phyloP scores from a whole-genome alignment of 768 basidiomycete species.

The Amanita thiersii region DNA sequence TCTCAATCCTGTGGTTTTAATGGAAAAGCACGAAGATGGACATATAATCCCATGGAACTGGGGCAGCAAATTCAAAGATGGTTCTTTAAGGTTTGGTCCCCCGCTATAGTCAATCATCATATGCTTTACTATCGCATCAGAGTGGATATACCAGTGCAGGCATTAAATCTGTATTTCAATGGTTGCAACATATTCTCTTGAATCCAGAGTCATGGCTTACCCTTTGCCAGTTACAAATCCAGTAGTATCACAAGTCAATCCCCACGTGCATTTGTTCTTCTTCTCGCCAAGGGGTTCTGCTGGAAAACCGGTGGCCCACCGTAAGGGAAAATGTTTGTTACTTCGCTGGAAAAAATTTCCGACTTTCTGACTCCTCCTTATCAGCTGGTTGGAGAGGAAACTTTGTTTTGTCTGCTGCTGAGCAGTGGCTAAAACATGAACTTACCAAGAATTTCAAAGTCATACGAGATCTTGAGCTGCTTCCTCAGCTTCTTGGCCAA shows the following conservation, averaged over 20 bases:
- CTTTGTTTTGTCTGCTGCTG: conserved; percentile 83
- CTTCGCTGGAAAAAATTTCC: not conserved
- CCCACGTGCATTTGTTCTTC: conserved; percentile 89
- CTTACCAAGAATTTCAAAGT: conserved; percentile 97
- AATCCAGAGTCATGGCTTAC: conserved; percentile 3
- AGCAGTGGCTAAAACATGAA: conserved; percentile 94
- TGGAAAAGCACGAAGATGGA: conserved; percentile 84
- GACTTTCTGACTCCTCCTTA: conserved; percentile 1
- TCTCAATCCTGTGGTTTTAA: conserved; percentile 88
- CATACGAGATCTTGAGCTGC: conserved; percentile 91
- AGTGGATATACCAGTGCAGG: conserved; percentile 92
- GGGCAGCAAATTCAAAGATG: conserved; percentile 92
- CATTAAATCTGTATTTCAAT: conserved; percentile 84
- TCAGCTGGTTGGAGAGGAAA: conserved; percentile 86
- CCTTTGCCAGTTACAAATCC: conserved; percentile 68
- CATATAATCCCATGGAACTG: conserved; percentile 87
- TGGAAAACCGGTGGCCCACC: conserved; percentile 89
- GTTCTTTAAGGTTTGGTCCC: conserved; percentile 66
- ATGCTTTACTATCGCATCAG: conserved; percentile 24
- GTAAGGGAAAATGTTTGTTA: conserved; percentile 75
- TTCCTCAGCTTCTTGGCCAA: conserved; percentile 86
- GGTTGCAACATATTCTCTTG: conserved; percentile 28
- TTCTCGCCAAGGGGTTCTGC: conserved; percentile 86
- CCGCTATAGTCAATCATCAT: too few species aligned
- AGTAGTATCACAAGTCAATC: conserved; percentile 92